Evolutionary conservation across 345 rosid species (phyloP).

Genomic region (Ceriops zippeliana): DNA sequence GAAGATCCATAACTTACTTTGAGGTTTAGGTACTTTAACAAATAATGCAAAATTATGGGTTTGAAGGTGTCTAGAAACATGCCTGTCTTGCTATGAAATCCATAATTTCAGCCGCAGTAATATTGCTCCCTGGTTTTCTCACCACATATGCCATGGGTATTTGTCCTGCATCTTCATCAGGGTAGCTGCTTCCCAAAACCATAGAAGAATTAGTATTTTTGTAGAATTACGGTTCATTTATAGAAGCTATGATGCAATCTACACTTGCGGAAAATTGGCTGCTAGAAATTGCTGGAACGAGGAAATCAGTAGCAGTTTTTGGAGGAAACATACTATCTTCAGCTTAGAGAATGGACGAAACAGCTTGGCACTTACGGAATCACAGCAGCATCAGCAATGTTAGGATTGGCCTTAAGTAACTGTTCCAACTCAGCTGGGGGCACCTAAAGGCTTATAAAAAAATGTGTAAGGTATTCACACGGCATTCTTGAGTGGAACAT

Average conservation of each 20-base stretch:
- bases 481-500: too few species aligned
- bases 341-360: neutral
- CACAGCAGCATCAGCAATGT: constrained; percentile 87
- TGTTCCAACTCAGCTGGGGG: constrained; percentile 95
- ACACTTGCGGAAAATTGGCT: neutral
- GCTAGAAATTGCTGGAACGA: neutral
- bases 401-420: constrained; percentile 65
- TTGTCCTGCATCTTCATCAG: constrained; percentile 93
- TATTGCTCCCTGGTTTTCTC: constrained; percentile 63
- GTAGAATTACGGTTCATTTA: neutral
- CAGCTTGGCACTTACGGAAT: constrained; percentile 60
- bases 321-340: neutral
- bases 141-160: constrained; percentile 97
- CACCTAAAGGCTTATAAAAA: constrained; percentile 45
- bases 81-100: constrained; percentile 77
- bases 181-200: constrained; percentile 47
- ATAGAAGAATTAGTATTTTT: neutral
- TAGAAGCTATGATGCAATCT: neutral
- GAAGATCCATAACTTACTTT: too few species aligned
- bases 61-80: constrained; percentile 6
- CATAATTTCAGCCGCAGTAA: constrained; percentile 58
- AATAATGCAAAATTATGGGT: too few species aligned
- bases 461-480: too few species aligned
- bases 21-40: too few species aligned
- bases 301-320: neutral